Conservation (phyloP, 192 early-diverging fungal species). For the Bifiguratus adelaidae region DNA sequence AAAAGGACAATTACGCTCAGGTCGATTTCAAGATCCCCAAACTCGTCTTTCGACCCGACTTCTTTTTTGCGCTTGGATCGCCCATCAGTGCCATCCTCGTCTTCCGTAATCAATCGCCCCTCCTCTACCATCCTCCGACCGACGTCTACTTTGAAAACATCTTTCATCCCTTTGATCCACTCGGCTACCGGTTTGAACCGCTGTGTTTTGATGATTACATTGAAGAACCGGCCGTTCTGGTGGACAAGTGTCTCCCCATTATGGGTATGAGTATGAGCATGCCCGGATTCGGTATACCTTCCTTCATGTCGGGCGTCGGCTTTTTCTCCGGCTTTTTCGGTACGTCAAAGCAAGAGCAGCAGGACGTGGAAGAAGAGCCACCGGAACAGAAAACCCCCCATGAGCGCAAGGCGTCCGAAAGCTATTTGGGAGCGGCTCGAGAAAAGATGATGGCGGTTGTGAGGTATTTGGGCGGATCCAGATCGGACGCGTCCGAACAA, state of each 20-base stretch:
- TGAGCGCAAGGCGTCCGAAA: too few relatives aligned
- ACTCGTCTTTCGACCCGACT: constrained; percentile 32
- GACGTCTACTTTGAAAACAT: constrained; percentile 54
- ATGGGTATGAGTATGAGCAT: too few relatives aligned
- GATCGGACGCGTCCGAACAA: too few relatives aligned
- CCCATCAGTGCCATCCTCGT: constrained; percentile 48
- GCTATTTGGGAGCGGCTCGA: too few relatives aligned
- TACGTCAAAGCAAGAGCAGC: too few relatives aligned
- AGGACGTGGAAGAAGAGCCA: too few relatives aligned
- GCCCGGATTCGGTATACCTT: too few relatives aligned
- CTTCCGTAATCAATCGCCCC: constrained; percentile 45
- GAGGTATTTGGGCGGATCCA: too few relatives aligned
- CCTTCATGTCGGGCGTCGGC: too few relatives aligned
- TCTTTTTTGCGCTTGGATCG: constrained; percentile 35
- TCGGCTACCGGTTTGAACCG: constrained; percentile 61
- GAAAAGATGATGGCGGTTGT: too few relatives aligned
- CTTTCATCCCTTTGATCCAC: constrained; percentile 67
- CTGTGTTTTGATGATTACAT: constrained; percentile 24
- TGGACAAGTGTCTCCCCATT: constrained; percentile 16
- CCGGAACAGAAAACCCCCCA: too few relatives aligned
- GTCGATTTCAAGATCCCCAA: constrained; percentile 17
- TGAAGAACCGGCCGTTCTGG: constrained; percentile 18
- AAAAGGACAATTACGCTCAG: constrained; percentile 7
- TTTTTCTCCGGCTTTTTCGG: too few relatives aligned
- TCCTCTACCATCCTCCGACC: constrained; percentile 35